Conservation (phyloP, 768 basidiomycete genomes). For the Calocera cornea region DNA sequence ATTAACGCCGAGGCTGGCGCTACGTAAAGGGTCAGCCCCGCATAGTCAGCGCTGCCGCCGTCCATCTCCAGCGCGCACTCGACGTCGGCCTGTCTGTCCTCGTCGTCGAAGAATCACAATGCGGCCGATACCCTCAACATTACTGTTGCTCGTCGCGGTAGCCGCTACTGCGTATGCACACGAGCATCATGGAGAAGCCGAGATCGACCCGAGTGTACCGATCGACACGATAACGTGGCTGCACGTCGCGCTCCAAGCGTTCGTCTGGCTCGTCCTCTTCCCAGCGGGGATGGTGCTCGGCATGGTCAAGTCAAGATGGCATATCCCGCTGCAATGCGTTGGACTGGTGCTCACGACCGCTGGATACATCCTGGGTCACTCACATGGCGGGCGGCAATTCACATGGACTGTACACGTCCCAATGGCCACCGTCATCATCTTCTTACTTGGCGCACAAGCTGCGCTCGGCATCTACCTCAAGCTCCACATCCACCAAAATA, state of each 20-base stretch:
- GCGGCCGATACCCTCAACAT: neutral
- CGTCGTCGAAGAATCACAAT: neutral
- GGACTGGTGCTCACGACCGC: constrained; percentile 56
- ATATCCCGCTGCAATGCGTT: constrained; percentile 71
- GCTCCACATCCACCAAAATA: constrained; percentile 71
- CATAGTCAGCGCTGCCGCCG: too few species aligned
- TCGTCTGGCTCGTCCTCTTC: constrained; percentile 77
- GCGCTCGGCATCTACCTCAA: constrained; percentile 78
- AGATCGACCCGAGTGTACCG: constrained; percentile 49
- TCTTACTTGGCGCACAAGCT: constrained; percentile 55
- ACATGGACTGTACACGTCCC: constrained; percentile 56
- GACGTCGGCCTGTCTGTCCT: neutral
- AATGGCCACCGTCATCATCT: constrained; percentile 47
- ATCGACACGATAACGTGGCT: constrained; percentile 70
- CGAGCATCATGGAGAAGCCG: constrained; percentile 46
- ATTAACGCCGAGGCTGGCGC: neutral
- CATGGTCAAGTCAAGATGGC: constrained; percentile 55
- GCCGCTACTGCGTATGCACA: constrained; percentile 40
- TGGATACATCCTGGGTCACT: constrained; percentile 72
- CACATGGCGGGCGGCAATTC: constrained; percentile 72
- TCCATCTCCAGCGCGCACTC: too few species aligned
- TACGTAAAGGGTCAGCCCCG: neutral
- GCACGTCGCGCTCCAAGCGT: constrained; percentile 64
- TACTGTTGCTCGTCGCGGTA: constrained; percentile 15
- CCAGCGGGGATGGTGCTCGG: constrained; percentile 47